These are phyloP conservation scores for Leccinum olivaceopallidum DNA, from an alignment of 768 basidiomycete species.

Conservation along the genomic window DNA sequence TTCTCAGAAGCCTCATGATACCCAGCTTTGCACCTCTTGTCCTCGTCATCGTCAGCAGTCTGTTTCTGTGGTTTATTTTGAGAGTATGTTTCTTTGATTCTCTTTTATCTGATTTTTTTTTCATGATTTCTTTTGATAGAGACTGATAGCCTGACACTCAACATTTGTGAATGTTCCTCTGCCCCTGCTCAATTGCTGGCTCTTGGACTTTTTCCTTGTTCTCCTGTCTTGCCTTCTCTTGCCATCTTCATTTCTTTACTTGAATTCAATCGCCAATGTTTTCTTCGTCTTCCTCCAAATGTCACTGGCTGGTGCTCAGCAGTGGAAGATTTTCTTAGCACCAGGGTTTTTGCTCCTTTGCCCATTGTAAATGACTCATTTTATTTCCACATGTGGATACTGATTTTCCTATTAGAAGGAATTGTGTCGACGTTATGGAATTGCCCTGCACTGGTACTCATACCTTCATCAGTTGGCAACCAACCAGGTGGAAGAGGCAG, in stretches of 20 bases:
- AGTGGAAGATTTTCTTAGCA: not conserved
- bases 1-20: not conserved
- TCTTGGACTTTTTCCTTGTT: not conserved
- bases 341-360: not conserved
- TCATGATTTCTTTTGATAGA: not conserved
- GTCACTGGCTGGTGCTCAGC: not conserved
- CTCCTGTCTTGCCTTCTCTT: not conserved
- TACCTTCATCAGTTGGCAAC: not conserved
- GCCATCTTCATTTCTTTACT: not conserved
- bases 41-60: not conserved
- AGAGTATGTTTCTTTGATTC: not conserved
- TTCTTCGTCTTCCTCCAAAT: not conserved
- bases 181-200: not conserved
- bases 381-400: not conserved
- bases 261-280: not conserved
- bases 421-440: not conserved
- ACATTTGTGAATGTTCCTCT: not conserved
- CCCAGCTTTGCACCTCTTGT: not conserved
- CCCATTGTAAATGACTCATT: not conserved
- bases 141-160: not conserved
- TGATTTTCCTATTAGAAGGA: not conserved
- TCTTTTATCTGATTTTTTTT: not conserved
- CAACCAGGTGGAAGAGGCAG: not conserved
- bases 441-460: not conserved
- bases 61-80: not conserved